Percentiles rank a stretch among this genome's conserved stretches.
Evolutionary conservation across 352 stramenopile genomes (phyloP).

Genomic region (Aphanomyces stellatus): DNA sequence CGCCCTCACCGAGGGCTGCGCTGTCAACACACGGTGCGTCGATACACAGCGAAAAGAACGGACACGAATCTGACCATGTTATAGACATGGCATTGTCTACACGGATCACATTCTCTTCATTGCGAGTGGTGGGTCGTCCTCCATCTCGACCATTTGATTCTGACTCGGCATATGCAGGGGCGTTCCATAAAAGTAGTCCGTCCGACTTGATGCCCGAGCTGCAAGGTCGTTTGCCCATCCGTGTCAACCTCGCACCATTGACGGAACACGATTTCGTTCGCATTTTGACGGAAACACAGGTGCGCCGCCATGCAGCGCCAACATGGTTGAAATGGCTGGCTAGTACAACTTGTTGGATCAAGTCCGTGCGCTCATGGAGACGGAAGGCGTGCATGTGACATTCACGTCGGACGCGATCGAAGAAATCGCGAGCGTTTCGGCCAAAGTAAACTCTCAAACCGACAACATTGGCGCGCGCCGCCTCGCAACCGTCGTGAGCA

Average conservation of each 20-base stretch:
- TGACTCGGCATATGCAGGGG: constrained; percentile 39
- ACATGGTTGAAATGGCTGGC: background rate
- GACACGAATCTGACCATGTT: no score
- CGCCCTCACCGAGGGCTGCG: constrained; percentile 97
- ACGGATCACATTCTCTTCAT: constrained; percentile 99
- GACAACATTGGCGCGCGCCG: constrained; percentile 98
- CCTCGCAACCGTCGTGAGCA: constrained; percentile 95
- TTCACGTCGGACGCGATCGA: constrained; percentile 95
- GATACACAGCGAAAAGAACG: no score
- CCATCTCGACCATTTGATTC: background rate
- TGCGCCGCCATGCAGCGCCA: constrained; percentile 17
- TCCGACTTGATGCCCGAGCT: constrained; percentile 97
- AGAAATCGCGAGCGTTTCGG: constrained; percentile 94
- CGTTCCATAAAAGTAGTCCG: constrained; percentile 96
- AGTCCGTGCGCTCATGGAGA: constrained; percentile 93
- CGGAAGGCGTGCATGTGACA: constrained; percentile 90
- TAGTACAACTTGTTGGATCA: constrained; percentile 92
- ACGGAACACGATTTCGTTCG: constrained; percentile 97
- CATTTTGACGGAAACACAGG: constrained; percentile 96
- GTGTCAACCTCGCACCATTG: constrained; percentile 94
- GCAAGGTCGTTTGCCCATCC: constrained; percentile 96
- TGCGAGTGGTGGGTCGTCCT: constrained; percentile 38
- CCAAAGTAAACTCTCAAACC: constrained; percentile 91
- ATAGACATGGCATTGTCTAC: constrained; percentile 89
- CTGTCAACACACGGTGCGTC: constrained; percentile 89